These are phyloP conservation scores for Bryoglossum gracile DNA, from an alignment of 495 filamentous ascomycete species.

Conservation along the genomic window DNA sequence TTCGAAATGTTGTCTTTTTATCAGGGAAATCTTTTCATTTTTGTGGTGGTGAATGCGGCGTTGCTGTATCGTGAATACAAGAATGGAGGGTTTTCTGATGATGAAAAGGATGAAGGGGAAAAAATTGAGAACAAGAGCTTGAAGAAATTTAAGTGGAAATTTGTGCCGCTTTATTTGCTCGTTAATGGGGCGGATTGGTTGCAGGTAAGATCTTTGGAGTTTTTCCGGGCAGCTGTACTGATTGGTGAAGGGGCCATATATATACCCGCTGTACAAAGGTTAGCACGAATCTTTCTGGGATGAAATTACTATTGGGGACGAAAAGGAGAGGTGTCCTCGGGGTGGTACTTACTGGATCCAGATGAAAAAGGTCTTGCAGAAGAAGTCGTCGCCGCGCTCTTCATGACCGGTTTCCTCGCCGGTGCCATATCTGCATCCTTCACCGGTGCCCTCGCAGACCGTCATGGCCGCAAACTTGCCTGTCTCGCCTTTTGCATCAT, in stretches of 20 bases:
- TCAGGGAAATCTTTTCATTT: too few species aligned
- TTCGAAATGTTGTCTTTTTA: too few species aligned
- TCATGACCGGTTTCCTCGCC: constrained; percentile 44
- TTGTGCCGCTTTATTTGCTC: constrained; percentile 39
- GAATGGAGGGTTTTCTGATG: too few species aligned
- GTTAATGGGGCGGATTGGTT: constrained; percentile 47
- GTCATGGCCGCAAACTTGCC: constrained; percentile 37
- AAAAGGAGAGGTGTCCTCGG: too few species aligned
- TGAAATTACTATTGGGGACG: too few species aligned
- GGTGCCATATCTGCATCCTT: constrained; percentile 41
- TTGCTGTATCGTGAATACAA: too few species aligned
- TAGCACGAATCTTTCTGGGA: background rate
- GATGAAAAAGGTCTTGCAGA: constrained; percentile 43
- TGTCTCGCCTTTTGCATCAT: constrained; percentile 44
- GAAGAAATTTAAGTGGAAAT: constrained; percentile 29
- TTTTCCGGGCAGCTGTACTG: constrained; percentile 3
- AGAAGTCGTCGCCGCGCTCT: constrained; percentile 38
- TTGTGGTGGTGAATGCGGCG: too few species aligned
- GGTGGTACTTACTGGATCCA: constrained; percentile 3
- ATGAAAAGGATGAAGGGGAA: background rate
- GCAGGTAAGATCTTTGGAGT: constrained; percentile 30
- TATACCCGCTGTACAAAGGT: constrained; percentile 45
- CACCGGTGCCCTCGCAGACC: constrained; percentile 43
- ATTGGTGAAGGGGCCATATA: constrained; percentile 37
- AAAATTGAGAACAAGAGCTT: background rate